Conservation (phyloP, 148 eudicot species). For the Vaccinium darrowii region DNA sequence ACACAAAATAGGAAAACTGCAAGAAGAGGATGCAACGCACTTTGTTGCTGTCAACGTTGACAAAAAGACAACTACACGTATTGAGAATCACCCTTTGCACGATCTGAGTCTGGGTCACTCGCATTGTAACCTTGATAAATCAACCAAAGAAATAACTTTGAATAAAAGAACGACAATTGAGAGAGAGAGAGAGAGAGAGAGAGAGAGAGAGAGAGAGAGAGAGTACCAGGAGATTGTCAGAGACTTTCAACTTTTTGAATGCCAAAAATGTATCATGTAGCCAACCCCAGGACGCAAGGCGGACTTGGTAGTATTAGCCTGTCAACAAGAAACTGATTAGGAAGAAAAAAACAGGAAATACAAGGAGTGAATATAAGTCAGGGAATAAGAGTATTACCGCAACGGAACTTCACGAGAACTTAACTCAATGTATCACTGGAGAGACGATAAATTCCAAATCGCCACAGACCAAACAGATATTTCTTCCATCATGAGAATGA, state of each 20-base stretch:
- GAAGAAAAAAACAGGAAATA: slow-evolving; percentile 2
- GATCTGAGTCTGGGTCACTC: slow-evolving; percentile 54
- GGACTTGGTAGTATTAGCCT: not conserved
- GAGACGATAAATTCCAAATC: not conserved
- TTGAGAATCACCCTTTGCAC: slow-evolving; percentile 25
- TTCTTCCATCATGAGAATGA: slow-evolving; percentile 7
- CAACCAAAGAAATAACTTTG: not conserved
- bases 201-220: not conserved
- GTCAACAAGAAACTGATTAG: not conserved
- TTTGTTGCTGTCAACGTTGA: slow-evolving; percentile 12
- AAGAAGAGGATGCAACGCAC: slow-evolving; percentile 21
- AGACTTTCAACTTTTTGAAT: slow-evolving; percentile 44
- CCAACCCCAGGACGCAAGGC: not conserved
- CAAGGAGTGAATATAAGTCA: not conserved
- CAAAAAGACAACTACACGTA: not conserved
- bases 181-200: not conserved
- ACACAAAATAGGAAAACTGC: not conserved
- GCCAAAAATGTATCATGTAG: slow-evolving; percentile 20
- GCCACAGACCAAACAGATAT: not conserved
- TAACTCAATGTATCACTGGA: not conserved
- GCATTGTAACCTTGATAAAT: slow-evolving; percentile 43
- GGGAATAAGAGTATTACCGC: not conserved
- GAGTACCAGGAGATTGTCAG: slow-evolving; percentile 56
- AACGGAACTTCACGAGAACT: not conserved
- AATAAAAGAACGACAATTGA: not conserved